phyloP scores from a whole-genome alignment of 257 asterid species.

The Solanum tacnaense region DNA sequence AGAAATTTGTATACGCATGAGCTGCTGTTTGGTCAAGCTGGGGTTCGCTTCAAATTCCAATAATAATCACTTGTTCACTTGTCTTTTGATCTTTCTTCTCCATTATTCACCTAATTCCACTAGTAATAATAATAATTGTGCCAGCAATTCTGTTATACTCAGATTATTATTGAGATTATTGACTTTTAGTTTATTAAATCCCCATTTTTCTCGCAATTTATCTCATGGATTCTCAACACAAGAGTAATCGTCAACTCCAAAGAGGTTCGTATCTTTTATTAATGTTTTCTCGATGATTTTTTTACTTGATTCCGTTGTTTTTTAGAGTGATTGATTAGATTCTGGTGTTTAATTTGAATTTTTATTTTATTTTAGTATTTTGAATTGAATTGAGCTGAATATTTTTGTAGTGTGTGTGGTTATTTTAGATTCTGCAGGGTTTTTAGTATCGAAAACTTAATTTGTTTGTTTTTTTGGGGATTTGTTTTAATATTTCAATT shows the following conservation, averaged over 20 bases:
- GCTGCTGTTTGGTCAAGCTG: slow-evolving; percentile 69
- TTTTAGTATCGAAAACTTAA: not conserved
- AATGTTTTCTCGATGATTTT: not conserved
- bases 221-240: slow-evolving; percentile 49
- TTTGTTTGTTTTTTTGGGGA: not conserved
- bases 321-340: not conserved
- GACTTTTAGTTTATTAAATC: slow-evolving; percentile 7
- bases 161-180: slow-evolving; percentile 17
- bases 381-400: not conserved
- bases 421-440: not conserved
- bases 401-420: not conserved
- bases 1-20: slow-evolving; percentile 61
- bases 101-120: slow-evolving; percentile 15
- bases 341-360: not conserved
- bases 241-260: slow-evolving; percentile 50
- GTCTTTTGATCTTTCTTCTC: slow-evolving; percentile 16
- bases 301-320: not conserved
- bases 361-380: not conserved
- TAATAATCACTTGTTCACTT: slow-evolving; percentile 14
- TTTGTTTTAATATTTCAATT: not conserved
- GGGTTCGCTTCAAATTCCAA: slow-evolving; percentile 29
- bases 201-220: slow-evolving; percentile 8
- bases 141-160: not conserved
- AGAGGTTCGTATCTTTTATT: slow-evolving; percentile 25
- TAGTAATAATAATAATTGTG: not conserved